Conservation (phyloP, 805 yeast species). For the Kluyveromyces nonfermentans region DNA sequence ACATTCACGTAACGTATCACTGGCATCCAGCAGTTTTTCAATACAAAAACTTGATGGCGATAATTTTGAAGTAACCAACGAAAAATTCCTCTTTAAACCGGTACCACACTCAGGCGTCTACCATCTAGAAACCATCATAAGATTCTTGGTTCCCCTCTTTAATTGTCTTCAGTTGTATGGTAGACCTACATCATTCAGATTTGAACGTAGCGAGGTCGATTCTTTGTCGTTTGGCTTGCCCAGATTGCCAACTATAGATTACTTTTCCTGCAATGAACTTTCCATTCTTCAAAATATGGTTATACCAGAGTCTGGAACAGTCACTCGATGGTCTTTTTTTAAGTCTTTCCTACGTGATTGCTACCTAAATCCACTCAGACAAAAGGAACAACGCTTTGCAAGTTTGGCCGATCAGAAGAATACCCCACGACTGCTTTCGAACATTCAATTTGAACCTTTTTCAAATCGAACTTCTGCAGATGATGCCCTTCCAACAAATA, state of each 20-base stretch:
- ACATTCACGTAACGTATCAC: constrained; percentile 5
- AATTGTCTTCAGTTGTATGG: constrained; percentile 64
- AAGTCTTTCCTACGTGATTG: neutral
- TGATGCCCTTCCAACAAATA: neutral
- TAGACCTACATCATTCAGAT: constrained; percentile 52
- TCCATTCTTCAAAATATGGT: neutral
- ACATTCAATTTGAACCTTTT: neutral
- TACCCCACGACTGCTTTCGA: neutral
- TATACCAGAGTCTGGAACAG: neutral
- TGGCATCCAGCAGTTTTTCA: constrained; percentile 6
- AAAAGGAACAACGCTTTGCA: neutral
- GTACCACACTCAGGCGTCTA: constrained; percentile 58
- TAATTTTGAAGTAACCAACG: constrained; percentile 4
- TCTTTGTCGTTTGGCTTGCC: constrained; percentile 67
- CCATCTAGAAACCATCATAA: constrained; percentile 58
- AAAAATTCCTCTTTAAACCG: constrained; percentile 46
- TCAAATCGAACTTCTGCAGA: too few species aligned
- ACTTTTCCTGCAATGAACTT: constrained; percentile 28
- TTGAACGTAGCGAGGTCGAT: constrained; percentile 40
- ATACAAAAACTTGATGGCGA: constrained; percentile 3
- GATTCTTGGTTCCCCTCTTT: constrained; percentile 55
- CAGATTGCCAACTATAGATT: constrained; percentile 55
- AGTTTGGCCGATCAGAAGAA: neutral
- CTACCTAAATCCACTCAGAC: neutral
- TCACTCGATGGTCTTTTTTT: neutral